Percentiles rank a stretch among this genome's conserved stretches.
Conservation (phyloP, 2,329 filamentous ascomycete species). For the Nothophoma quercina region DNA sequence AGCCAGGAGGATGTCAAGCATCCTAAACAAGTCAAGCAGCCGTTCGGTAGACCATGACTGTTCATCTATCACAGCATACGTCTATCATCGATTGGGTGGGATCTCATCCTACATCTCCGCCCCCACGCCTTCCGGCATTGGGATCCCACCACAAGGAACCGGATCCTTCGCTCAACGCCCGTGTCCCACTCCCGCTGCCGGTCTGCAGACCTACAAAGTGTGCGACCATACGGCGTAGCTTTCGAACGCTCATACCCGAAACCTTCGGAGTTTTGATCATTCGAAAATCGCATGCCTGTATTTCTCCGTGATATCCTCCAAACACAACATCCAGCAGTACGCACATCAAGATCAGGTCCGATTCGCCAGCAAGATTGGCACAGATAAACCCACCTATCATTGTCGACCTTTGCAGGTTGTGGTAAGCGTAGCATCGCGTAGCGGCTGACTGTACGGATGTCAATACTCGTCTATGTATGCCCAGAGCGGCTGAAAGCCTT, state of each 20-base stretch:
- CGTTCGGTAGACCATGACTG: too few species aligned
- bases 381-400: background rate
- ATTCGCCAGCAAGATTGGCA: background rate
- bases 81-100: too few species aligned
- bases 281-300: too few species aligned
- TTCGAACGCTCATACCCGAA: too few species aligned
- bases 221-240: background rate
- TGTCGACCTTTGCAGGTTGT: background rate
- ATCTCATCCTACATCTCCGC: too few species aligned
- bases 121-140: too few species aligned
- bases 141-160: background rate
- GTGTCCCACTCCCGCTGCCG: slow-evolving; percentile 3
- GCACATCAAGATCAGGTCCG: background rate
- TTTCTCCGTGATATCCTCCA: too few species aligned
- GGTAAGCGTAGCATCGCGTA: background rate
- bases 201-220: background rate
- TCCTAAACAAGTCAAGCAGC: too few species aligned
- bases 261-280: too few species aligned
- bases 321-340: background rate
- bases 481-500: slow-evolving; percentile 2
- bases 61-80: too few species aligned
- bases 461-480: slow-evolving; percentile 10
- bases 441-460: slow-evolving; percentile 5
- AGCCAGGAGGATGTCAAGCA: too few species aligned
- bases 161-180: slow-evolving; percentile 10